Evolutionary conservation across 1,139 yeast genomes (phyloP).

Genomic region (Magnusiomyces fungicola): DNA sequence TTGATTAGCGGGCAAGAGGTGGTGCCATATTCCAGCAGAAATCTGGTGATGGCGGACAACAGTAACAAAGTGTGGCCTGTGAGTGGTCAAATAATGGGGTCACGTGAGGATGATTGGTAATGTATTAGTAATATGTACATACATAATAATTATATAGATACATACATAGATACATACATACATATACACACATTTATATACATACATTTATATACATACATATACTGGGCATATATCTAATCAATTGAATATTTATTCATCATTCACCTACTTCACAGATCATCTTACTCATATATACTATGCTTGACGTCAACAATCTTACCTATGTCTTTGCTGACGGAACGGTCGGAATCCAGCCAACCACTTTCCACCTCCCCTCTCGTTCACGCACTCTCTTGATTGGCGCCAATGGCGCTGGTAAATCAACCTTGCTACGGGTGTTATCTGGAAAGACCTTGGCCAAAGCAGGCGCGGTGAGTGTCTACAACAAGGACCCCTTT

Average conservation of each 20-base stretch:
- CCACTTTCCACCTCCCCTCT: constrained; percentile 55
- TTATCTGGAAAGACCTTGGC: constrained; percentile 89
- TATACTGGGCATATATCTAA: background rate
- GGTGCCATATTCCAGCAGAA: constrained; percentile 5
- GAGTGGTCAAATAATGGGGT: background rate
- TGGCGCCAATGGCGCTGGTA: constrained; percentile 98
- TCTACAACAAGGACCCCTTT: constrained; percentile 87
- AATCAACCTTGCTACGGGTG: constrained; percentile 74
- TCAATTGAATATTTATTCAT: no score
- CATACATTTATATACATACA: background rate
- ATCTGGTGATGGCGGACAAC: background rate
- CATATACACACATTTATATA: no score
- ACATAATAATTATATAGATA: no score
- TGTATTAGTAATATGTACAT: no score
- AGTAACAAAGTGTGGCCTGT: background rate
- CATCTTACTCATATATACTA: no score
- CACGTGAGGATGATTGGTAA: background rate
- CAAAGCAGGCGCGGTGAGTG: constrained; percentile 50
- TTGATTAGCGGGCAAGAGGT: no score
- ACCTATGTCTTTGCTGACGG: constrained; percentile 63
- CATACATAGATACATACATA: no score
- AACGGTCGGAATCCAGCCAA: constrained; percentile 62
- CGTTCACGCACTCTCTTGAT: constrained; percentile 69
- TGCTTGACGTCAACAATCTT: constrained; percentile 55
- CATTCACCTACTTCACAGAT: no score